Evolutionary conservation across 805 yeast genomes (phyloP), one percentile per base, ranked within the genome.

Genomic region (Diddensiella transvaalensis): DNA sequence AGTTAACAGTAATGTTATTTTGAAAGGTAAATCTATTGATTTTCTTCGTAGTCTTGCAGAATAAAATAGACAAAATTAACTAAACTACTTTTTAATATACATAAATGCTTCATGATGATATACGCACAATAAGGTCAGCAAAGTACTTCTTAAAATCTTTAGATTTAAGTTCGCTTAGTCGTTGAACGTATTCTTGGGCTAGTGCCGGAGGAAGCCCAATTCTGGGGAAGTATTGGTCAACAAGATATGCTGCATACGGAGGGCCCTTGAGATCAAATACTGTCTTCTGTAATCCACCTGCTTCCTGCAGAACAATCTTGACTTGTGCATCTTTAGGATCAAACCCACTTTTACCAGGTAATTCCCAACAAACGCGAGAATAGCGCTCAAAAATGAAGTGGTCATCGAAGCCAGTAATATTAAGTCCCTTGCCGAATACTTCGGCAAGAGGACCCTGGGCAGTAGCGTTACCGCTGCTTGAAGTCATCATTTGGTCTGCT

Each of bases 291-390:
- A 88, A 68, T 39, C 79, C 71, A 1, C 93, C 79, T 11, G 87
- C 71, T 60, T 91, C 99, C 55, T 80, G 78, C 1, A 88, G 82
- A 33, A 86, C 74, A 50, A 82, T 74, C 59, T 91, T 76, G 55
- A 77, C 79, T 62, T 87, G 90, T 3, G 95, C 95, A 64, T 89
- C 96, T 54, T 80, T 79, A 42, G 82, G 69, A 60, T 83, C 79
- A 58, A 83, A 82, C 32, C 76, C 76, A 30, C 82, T 77, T 56
- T 84, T 82, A 63, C 87, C 82, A n/a, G 95, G 87, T 42, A 88
- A 70, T 63, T 87, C 90, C 70, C 88, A 85, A 30, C 83, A 74
- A 47, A 87, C 68, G 43, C 83, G 76, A 2, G 89, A 76, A 22
- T 80, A 73, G 55, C 82, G 83, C 44, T 82, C 79, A 65, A 87